Evolutionary conservation across 257 asterid species (phyloP), one percentile per base, ranked within the genome.

Genomic region (Coffea canephora): DNA sequence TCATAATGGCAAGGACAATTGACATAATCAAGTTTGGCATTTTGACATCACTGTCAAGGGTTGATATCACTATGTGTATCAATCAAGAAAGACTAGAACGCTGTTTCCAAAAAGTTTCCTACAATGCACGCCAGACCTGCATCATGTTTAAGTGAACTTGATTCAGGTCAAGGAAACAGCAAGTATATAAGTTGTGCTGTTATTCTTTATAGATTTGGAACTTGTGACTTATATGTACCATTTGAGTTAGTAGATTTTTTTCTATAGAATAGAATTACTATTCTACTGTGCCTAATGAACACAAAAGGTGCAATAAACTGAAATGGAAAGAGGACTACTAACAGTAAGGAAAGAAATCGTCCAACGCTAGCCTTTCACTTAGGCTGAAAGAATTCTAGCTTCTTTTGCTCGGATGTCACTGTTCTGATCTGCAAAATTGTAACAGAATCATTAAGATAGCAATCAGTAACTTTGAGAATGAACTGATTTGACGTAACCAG

Each of bases 71-170:
- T 59, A 91, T 84, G 1, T n/a, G 94, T 86, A 84, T 93, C 97
- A 0, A 91, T 74, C 92, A 90, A 86, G 87, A 93, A 93, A 91
- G 0, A 91, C 96, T 0, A 91, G 82, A 5, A 90, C 89, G 97
- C 96, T 0, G 96, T 75, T 75, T 21, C 97, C 98, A 6, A 92
- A 75, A 8, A 89, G 76, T 87, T 93, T 5, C 93, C 98, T 0
- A 91, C 70, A 5, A 90, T 21, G 98, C 97, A 71, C 96, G 83
- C 93, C 94, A 93, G 10, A 90, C 90, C 98, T 93, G 71, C 55
- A 52, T 62, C n/a, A 10, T 2, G 6, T 31, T 52, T 5, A 52
- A 52, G 18, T 13, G 18, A 52, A 13, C 19, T 12, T 52, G 18
- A 10, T 50, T 12, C 4, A 11, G 57, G 1, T 52, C 57, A 52